phyloP scores from a whole-genome alignment of 345 rosid species.

The Populus simonii region DNA sequence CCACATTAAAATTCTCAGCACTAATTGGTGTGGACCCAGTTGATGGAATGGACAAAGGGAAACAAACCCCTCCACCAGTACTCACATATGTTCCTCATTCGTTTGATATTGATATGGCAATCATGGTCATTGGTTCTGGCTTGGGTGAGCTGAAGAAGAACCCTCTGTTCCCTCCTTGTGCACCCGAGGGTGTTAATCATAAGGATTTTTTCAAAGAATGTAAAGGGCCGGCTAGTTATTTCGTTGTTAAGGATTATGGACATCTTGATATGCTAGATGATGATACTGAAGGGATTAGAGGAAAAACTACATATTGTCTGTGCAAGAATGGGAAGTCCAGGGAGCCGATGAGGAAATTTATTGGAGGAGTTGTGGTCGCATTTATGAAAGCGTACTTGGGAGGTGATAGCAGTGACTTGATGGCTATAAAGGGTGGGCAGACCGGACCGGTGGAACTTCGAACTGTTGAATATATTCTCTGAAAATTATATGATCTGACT shows the following conservation, averaged over 20 bases:
- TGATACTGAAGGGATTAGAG: constrained; percentile 64
- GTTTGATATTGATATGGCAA: constrained; percentile 56
- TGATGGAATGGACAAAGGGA: constrained; percentile 66
- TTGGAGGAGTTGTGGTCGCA: constrained; percentile 64
- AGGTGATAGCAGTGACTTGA: constrained; percentile 50
- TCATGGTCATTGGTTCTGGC: constrained; percentile 74
- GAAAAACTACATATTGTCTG: constrained; percentile 53
- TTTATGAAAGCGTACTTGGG: constrained; percentile 58
- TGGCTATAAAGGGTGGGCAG: constrained; percentile 51
- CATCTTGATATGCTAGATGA: constrained; percentile 83
- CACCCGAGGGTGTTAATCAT: constrained; percentile 75
- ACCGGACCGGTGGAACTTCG: constrained; percentile 52
- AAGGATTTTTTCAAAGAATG: constrained; percentile 63
- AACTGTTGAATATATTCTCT: constrained; percentile 35
- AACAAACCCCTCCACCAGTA: constrained; percentile 73
- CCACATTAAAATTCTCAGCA: constrained; percentile 48
- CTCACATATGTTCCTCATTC: constrained; percentile 63
- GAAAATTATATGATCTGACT: constrained; percentile 2
- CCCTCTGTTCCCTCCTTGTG: constrained; percentile 68
- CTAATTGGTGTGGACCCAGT: constrained; percentile 84
- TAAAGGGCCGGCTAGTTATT: constrained; percentile 60
- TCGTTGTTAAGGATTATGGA: constrained; percentile 70
- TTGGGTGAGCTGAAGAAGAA: constrained; percentile 51
- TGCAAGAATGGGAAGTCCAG: constrained; percentile 71
- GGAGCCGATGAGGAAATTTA: constrained; percentile 74